phyloP scores from a whole-genome alignment of 805 yeast species.

The Candida ortonii region DNA sequence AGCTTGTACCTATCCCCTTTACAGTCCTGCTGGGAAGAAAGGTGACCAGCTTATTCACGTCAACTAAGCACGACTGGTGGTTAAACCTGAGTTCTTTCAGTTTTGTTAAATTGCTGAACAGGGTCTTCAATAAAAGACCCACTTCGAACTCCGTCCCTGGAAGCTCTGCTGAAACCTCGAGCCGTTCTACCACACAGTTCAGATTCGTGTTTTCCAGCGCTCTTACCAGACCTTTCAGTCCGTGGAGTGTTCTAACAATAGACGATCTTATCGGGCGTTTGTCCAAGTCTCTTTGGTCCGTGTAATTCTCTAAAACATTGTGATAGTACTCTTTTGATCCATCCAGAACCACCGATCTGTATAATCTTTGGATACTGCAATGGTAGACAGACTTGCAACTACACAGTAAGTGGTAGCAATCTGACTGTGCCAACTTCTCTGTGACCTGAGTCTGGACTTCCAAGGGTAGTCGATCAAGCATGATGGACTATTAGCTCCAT shows the following conservation, averaged over 20 bases:
- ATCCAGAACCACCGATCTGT: slow-evolving; percentile 26
- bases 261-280: slow-evolving; percentile 16
- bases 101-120: slow-evolving; percentile 14
- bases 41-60: slow-evolving; percentile 9
- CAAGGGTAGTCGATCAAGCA: slow-evolving; percentile 27
- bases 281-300: slow-evolving; percentile 14
- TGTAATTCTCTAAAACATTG: slow-evolving; percentile 18
- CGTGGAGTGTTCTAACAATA: slow-evolving; percentile 22
- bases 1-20: slow-evolving; percentile 17
- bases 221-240: slow-evolving; percentile 23
- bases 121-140: slow-evolving; percentile 11
- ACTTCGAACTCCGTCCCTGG: slow-evolving; percentile 28
- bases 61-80: slow-evolving; percentile 22
- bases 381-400: slow-evolving; percentile 14
- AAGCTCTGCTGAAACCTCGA: slow-evolving; percentile 20
- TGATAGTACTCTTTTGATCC: slow-evolving; percentile 22
- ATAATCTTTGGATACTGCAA: slow-evolving; percentile 17
- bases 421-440: slow-evolving; percentile 22
- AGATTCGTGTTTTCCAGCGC: slow-evolving; percentile 11
- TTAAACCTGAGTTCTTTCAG: slow-evolving; percentile 20
- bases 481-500: slow-evolving; percentile 6
- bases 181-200: slow-evolving; percentile 13
- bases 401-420: slow-evolving; percentile 25
- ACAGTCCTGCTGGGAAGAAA: slow-evolving; percentile 9
- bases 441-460: slow-evolving; percentile 22